Evolutionary conservation across 225 moss, liverwort and hornwort species (phyloP).

Genomic region (Asterella californica): DNA sequence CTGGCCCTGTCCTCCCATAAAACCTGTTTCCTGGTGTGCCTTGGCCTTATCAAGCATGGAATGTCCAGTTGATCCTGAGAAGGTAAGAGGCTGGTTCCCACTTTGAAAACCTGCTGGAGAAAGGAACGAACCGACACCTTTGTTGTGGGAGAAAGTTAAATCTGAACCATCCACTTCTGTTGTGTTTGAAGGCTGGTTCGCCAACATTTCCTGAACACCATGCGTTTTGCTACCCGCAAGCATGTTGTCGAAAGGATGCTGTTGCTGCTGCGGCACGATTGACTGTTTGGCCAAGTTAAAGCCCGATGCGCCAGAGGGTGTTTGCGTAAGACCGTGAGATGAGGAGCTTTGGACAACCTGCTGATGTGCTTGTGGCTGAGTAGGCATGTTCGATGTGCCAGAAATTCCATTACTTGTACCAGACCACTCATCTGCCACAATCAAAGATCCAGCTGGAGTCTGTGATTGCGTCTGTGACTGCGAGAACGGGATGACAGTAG

Average conservation of each 20-base stretch:
- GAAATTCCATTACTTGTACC: slow-evolving; percentile 12
- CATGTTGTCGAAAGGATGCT: background rate
- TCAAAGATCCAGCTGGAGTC: slow-evolving; percentile 6
- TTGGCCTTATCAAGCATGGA: background rate
- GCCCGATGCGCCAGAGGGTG: slow-evolving; percentile 3
- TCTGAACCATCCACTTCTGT: slow-evolving; percentile 5
- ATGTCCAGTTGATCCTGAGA: background rate
- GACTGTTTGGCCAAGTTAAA: slow-evolving; percentile 3
- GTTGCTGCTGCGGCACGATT: background rate
- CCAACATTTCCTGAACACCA: slow-evolving; percentile 12
- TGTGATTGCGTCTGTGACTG: slow-evolving; percentile 10
- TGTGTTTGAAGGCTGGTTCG: background rate
- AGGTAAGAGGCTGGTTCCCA: background rate
- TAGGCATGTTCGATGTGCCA: background rate
- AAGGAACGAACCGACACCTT: background rate
- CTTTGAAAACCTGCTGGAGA: slow-evolving; percentile 10
- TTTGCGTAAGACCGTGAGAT: slow-evolving; percentile 1
- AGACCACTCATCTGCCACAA: slow-evolving; percentile 19
- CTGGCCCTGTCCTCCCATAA: slow-evolving; percentile 5
- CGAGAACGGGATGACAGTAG: slow-evolving; percentile 14
- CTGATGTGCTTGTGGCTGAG: background rate
- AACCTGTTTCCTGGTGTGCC: slow-evolving; percentile 1
- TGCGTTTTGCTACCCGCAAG: background rate
- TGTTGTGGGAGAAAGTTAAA: slow-evolving; percentile 6
- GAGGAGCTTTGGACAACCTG: slow-evolving; percentile 12